These are phyloP conservation scores for Exophiala viscosa DNA, from an alignment of 2,329 filamentous ascomycete species.

Conservation along the genomic window DNA sequence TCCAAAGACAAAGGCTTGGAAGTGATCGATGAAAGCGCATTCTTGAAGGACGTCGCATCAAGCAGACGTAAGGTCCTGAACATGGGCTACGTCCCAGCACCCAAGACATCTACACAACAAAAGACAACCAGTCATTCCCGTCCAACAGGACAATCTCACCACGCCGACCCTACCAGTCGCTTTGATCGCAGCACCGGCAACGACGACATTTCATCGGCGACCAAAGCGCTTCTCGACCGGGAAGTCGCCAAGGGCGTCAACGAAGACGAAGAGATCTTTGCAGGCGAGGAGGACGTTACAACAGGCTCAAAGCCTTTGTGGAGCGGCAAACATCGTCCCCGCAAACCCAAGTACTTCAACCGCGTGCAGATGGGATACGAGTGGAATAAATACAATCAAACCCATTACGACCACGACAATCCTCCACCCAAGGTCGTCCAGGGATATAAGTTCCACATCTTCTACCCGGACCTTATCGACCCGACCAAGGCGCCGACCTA, in stretches of 20 bases:
- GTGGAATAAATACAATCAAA: conserved; percentile 99
- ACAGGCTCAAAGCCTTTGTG: conserved; percentile 50
- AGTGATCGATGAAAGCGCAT: conserved; percentile 52
- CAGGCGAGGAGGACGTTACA: conserved; percentile 72
- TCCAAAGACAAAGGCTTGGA: conserved; percentile 61
- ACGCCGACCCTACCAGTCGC: conserved; percentile 32
- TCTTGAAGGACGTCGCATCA: conserved; percentile 54
- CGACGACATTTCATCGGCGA: conserved; percentile 43
- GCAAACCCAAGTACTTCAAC: conserved; percentile 96
- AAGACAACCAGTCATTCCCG: conserved; percentile 27
- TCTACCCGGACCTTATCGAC: conserved; percentile 95
- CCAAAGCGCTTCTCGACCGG: conserved; percentile 83
- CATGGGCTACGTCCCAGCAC: conserved; percentile 64
- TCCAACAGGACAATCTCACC: conserved; percentile 2
- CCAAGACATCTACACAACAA: conserved; percentile 39
- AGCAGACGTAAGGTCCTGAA: conserved; percentile 61
- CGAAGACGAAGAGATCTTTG: conserved; percentile 94
- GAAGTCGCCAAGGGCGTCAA: conserved; percentile 87
- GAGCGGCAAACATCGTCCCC: conserved; percentile 74
- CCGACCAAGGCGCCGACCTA: conserved; percentile 93
- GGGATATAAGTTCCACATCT: conserved; percentile 99
- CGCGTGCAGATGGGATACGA: conserved; percentile 98
- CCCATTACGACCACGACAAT: conserved; percentile 97
- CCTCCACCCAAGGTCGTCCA: conserved; percentile 97
- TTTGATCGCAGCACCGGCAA: conserved; percentile 8